These are phyloP conservation scores for Apophysomyces variabilis DNA, from an alignment of 371 early-diverging fungal genomes.

Conservation along the genomic window DNA sequence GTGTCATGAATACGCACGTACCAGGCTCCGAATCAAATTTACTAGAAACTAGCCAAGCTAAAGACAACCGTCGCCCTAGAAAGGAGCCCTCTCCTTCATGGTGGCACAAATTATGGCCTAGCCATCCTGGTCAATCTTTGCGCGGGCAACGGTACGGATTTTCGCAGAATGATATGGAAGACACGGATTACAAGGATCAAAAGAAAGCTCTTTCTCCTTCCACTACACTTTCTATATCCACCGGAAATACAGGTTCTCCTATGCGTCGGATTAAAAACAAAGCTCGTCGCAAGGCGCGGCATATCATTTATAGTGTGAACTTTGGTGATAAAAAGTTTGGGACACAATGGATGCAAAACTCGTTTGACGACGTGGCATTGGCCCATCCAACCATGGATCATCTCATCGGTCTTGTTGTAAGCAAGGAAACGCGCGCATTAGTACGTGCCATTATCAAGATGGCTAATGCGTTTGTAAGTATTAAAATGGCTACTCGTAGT, in stretches of 20 bases:
- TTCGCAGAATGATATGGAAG: slow-evolving; percentile 46
- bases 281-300: slow-evolving; percentile 29
- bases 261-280: slow-evolving; percentile 21
- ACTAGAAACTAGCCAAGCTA: neutral
- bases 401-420: slow-evolving; percentile 43
- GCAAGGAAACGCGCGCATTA: slow-evolving; percentile 41
- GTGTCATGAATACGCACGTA: slow-evolving; percentile 36
- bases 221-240: neutral
- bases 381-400: slow-evolving; percentile 44
- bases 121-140: slow-evolving; percentile 10
- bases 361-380: slow-evolving; percentile 46
- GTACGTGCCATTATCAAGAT: slow-evolving; percentile 46
- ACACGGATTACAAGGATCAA: slow-evolving; percentile 11
- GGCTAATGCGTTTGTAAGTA: slow-evolving; percentile 43
- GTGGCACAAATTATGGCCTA: neutral
- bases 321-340: slow-evolving; percentile 50
- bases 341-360: slow-evolving; percentile 47
- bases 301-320: slow-evolving; percentile 45
- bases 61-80: neutral
- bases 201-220: neutral
- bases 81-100: neutral
- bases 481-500: neutral
- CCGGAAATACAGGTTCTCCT: neutral
- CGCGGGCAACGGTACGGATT: slow-evolving; percentile 46
- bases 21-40: slow-evolving; percentile 23